phyloP scores from a whole-genome alignment of 2,329 filamentous ascomycete species.

The Akanthomyces uredinophilus region DNA sequence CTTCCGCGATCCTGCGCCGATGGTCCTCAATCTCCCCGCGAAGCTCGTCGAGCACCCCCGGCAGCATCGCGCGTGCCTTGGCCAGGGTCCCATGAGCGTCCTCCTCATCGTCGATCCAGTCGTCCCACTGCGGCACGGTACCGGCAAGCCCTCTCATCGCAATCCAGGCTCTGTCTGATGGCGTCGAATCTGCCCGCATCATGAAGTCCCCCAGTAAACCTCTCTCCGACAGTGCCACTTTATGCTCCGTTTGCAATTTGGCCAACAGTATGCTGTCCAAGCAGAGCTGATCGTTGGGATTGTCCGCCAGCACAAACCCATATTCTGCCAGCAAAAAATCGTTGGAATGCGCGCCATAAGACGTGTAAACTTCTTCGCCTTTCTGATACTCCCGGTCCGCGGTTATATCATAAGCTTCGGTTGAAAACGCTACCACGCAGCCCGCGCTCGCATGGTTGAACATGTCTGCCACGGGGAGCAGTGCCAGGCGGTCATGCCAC shows the following conservation, averaged over 20 bases:
- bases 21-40: background rate
- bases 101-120: background rate
- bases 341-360: slow-evolving; percentile 66
- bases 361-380: slow-evolving; percentile 63
- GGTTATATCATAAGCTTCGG: slow-evolving; percentile 47
- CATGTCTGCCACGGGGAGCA: slow-evolving; percentile 63
- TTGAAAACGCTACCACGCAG: slow-evolving; percentile 48
- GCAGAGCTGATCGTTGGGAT: slow-evolving; percentile 38
- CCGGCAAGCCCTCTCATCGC: background rate
- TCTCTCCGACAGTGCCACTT: background rate
- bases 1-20: background rate
- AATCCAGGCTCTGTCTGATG: background rate
- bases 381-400: slow-evolving; percentile 45
- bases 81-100: background rate
- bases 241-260: background rate
- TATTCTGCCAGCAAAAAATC: slow-evolving; percentile 70
- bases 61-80: background rate
- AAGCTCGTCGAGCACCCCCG: background rate
- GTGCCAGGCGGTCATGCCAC: slow-evolving; percentile 53
- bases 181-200: background rate
- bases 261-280: background rate
- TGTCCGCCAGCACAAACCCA: slow-evolving; percentile 44
- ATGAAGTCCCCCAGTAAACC: background rate
- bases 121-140: background rate
- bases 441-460: slow-evolving; percentile 52